phyloP scores from a whole-genome alignment of 352 stramenopile genomes.

The Phytophthora cryptogea region DNA sequence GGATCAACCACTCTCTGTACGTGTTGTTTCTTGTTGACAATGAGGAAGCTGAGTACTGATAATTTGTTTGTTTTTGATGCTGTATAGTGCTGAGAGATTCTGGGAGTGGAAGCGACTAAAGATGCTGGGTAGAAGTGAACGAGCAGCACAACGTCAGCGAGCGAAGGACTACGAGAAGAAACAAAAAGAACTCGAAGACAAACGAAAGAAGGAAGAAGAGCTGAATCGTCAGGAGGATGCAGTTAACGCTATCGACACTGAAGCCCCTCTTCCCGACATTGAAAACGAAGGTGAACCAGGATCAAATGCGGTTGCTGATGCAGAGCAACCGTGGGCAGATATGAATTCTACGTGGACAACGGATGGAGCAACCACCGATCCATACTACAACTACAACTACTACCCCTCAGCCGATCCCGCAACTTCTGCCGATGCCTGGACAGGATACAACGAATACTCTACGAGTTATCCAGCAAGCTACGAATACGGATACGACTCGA shows the following conservation, averaged over 20 bases:
- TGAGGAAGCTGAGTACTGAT: background rate
- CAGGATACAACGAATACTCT: constrained; percentile 20
- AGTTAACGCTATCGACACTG: background rate
- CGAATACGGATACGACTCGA: constrained; percentile 8
- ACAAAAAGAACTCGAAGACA: constrained; percentile 8
- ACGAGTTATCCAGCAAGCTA: constrained; percentile 7
- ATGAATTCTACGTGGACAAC: constrained; percentile 5
- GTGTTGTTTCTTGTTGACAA: constrained; percentile 10
- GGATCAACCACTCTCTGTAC: constrained; percentile 73
- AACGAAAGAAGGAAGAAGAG: constrained; percentile 22
- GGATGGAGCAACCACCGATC: constrained; percentile 5
- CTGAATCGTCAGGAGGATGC: constrained; percentile 3
- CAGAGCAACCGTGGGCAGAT: constrained; percentile 8
- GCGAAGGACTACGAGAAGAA: constrained; percentile 25
- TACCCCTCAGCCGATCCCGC: constrained; percentile 7
- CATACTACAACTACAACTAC: constrained; percentile 33
- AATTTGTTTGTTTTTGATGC: constrained; percentile 7
- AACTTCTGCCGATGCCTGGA: constrained; percentile 10
- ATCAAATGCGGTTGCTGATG: constrained; percentile 1
- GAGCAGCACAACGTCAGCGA: constrained; percentile 13
- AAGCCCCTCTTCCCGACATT: background rate
- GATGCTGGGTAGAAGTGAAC: constrained; percentile 32
- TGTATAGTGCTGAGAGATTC: constrained; percentile 45
- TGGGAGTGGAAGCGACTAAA: constrained; percentile 54
- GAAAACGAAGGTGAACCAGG: constrained; percentile 3